phyloP scores from a whole-genome alignment of 2,329 filamentous ascomycete genomes.

The Fusarium coffeatum region DNA sequence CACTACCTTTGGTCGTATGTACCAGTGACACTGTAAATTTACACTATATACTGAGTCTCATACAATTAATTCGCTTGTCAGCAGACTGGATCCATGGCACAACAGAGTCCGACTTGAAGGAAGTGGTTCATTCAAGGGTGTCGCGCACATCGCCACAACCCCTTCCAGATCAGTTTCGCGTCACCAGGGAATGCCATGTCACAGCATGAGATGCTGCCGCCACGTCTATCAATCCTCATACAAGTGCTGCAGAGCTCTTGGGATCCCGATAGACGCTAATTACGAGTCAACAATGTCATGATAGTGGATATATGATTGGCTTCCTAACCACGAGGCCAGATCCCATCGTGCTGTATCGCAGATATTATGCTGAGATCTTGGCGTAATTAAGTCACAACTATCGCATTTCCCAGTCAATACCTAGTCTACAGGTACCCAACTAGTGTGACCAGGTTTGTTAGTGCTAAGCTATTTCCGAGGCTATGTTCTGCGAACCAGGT shows the following conservation, averaged over 20 bases:
- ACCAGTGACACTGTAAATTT: fast-evolving
- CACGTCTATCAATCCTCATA: background rate
- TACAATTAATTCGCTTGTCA: background rate
- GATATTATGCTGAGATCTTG: background rate
- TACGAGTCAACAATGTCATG: background rate
- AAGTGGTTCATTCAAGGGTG: background rate
- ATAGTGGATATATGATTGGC: background rate
- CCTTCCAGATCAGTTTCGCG: background rate
- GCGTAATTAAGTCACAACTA: background rate
- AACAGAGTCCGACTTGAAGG: background rate
- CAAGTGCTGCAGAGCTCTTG: background rate
- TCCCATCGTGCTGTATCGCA: background rate
- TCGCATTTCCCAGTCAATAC: background rate
- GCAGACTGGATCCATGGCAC: background rate
- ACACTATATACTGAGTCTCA: fast-evolving
- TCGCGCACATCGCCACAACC: background rate
- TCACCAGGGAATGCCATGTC: background rate
- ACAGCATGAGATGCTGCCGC: background rate
- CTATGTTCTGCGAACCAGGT: background rate
- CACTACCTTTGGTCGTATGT: slow-evolving; percentile 29
- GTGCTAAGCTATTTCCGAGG: background rate
- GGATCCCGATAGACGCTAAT: background rate
- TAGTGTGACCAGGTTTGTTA: background rate
- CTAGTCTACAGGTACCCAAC: background rate
- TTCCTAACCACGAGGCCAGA: background rate